Conservation (phyloP, 2,329 filamentous ascomycete genomes). For the Rutstroemia sp. region DNA sequence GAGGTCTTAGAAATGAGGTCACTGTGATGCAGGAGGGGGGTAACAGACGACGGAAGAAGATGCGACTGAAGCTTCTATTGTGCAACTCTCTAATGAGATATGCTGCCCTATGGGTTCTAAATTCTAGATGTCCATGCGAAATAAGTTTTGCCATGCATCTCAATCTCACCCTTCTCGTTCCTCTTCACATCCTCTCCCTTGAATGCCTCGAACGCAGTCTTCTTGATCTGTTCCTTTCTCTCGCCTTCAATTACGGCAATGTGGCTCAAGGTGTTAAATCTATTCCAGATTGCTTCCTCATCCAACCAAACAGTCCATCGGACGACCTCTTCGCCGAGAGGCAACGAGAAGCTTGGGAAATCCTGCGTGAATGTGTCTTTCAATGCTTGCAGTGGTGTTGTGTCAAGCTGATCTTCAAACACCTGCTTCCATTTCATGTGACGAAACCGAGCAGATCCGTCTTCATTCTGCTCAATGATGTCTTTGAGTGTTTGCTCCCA, state of each 20-base stretch:
- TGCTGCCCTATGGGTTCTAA: constrained; percentile 12
- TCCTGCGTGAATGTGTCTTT: constrained; percentile 34
- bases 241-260: constrained; percentile 50
- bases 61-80: background rate
- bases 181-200: constrained; percentile 44
- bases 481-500: constrained; percentile 59
- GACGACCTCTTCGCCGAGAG: constrained; percentile 49
- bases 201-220: constrained; percentile 47
- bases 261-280: constrained; percentile 61
- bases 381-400: constrained; percentile 44
- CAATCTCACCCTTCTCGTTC: constrained; percentile 55
- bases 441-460: constrained; percentile 58
- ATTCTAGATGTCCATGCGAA: constrained; percentile 52
- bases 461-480: constrained; percentile 46
- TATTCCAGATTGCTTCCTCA: constrained; percentile 54
- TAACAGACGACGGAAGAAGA: background rate
- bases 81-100: background rate
- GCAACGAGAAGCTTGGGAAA: constrained; percentile 48
- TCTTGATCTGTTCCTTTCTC: constrained; percentile 40
- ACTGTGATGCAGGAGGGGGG: background rate
- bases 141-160: constrained; percentile 56
- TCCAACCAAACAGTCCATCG: constrained; percentile 51
- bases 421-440: constrained; percentile 56
- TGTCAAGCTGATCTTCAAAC: constrained; percentile 52
- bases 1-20: background rate